These are phyloP conservation scores for Schwanniomyces vanrijiae DNA, from an alignment of 805 yeast genomes.

Conservation along the genomic window DNA sequence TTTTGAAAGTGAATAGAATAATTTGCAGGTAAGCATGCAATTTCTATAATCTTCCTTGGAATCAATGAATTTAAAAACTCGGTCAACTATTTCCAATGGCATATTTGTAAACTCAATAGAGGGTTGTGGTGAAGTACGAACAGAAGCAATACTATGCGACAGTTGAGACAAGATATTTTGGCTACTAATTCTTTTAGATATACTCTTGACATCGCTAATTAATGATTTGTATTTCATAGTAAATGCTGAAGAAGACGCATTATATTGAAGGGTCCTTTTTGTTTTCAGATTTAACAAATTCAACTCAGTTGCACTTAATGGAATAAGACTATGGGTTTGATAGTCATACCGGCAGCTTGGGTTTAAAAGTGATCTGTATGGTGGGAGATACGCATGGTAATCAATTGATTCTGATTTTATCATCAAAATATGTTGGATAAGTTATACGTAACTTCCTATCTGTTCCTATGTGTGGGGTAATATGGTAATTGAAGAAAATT, in stretches of 20 bases:
- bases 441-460: neutral
- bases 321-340: constrained; percentile 43
- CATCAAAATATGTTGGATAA: constrained; percentile 2
- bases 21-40: constrained; percentile 51
- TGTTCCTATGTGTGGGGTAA: neutral
- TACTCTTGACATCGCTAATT: constrained; percentile 48
- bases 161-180: constrained; percentile 11
- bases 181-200: constrained; percentile 21
- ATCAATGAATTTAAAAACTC: constrained; percentile 36
- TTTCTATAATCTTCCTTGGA: constrained; percentile 33
- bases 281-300: constrained; percentile 11
- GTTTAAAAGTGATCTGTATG: constrained; percentile 51
- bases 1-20: constrained; percentile 52
- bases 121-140: neutral
- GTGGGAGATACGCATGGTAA: constrained; percentile 41
- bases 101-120: constrained; percentile 25
- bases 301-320: constrained; percentile 33
- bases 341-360: constrained; percentile 54
- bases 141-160: constrained; percentile 5
- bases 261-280: constrained; percentile 4
- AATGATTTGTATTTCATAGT: constrained; percentile 51
- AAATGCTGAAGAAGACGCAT: constrained; percentile 12
- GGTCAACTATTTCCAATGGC: constrained; percentile 44
- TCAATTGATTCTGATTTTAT: constrained; percentile 14
- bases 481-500: too few relatives aligned